phyloP scores from a whole-genome alignment of 2,329 filamentous ascomycete genomes.

The Nannizziopsis barbatae region DNA sequence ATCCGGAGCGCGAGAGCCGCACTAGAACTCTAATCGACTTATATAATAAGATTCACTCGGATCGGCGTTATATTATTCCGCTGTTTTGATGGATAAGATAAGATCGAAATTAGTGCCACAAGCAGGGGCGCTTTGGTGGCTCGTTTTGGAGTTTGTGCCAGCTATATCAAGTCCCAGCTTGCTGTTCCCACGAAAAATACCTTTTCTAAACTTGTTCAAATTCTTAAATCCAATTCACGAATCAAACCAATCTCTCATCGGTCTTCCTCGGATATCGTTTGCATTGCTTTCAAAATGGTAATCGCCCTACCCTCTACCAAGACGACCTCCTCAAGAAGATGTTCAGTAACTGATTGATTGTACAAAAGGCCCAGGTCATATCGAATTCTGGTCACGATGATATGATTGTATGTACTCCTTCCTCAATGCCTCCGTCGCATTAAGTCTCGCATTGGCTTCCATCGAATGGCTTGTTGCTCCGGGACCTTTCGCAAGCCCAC shows the following conservation, averaged over 20 bases:
- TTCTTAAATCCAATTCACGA: background rate
- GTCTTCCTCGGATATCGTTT: background rate
- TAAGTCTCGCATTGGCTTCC: background rate
- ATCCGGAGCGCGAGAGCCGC: too few relatives aligned
- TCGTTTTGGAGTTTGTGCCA: slow-evolving; percentile 7
- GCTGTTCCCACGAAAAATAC: too few relatives aligned
- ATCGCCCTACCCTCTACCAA: background rate
- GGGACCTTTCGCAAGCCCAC: background rate
- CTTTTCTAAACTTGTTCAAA: too few relatives aligned
- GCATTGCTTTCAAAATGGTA: slow-evolving; percentile 8
- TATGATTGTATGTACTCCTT: slow-evolving; percentile 75
- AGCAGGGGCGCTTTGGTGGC: slow-evolving; percentile 1
- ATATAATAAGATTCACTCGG: background rate
- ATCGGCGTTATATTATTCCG: background rate
- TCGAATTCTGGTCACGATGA: slow-evolving; percentile 88
- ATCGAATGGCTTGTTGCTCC: too few relatives aligned
- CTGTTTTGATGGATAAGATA: slow-evolving; percentile 8
- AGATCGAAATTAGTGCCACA: slow-evolving; percentile 1
- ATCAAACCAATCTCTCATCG: background rate
- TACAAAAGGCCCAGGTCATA: slow-evolving; percentile 59
- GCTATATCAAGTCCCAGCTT: background rate
- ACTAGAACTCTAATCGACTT: too few relatives aligned
- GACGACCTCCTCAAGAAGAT: background rate
- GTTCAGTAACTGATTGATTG: background rate
- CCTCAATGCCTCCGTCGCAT: background rate